phyloP scores from a whole-genome alignment of 2,329 filamentous ascomycete genomes.

The Lizonia empirigonia region DNA sequence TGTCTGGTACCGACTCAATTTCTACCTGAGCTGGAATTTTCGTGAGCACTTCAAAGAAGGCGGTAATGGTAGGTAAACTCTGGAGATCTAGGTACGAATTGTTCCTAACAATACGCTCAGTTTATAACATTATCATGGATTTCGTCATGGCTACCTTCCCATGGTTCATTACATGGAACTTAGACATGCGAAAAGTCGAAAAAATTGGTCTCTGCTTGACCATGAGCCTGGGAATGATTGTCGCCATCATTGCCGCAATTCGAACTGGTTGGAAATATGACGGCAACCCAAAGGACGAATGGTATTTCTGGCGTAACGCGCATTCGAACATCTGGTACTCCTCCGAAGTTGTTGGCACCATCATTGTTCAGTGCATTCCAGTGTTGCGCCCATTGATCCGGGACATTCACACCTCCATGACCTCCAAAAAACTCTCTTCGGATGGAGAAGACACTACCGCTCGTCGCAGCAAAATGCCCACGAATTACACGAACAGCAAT shows the following conservation, averaged over 20 bases:
- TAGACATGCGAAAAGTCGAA: slow-evolving; percentile 57
- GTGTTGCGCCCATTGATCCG: slow-evolving; percentile 57
- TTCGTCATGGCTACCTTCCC: slow-evolving; percentile 58
- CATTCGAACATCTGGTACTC: slow-evolving; percentile 58
- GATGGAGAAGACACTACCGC: slow-evolving; percentile 11
- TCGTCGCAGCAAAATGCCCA: slow-evolving; percentile 24
- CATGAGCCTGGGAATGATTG: slow-evolving; percentile 59
- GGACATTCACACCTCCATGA: slow-evolving; percentile 49
- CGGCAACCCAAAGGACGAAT: slow-evolving; percentile 53
- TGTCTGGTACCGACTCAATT: slow-evolving; percentile 55
- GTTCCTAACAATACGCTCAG: slow-evolving; percentile 36
- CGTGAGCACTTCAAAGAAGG: slow-evolving; percentile 56
- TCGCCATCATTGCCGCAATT: slow-evolving; percentile 57
- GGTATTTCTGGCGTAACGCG: slow-evolving; percentile 58
- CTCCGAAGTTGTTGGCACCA: slow-evolving; percentile 59
- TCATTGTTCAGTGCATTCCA: slow-evolving; percentile 62
- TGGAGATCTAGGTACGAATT: too few species aligned
- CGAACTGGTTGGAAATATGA: slow-evolving; percentile 58
- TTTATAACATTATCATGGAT: slow-evolving; percentile 62
- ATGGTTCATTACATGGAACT: slow-evolving; percentile 56
- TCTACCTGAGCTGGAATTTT: slow-evolving; percentile 51
- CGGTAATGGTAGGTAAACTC: slow-evolving; percentile 53
- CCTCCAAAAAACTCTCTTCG: slow-evolving; percentile 41
- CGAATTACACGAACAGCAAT: slow-evolving; percentile 8
- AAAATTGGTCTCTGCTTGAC: slow-evolving; percentile 59